Conservation (phyloP, 2,329 filamentous ascomycete species). For the Pseudogymnoascus sp. region DNA sequence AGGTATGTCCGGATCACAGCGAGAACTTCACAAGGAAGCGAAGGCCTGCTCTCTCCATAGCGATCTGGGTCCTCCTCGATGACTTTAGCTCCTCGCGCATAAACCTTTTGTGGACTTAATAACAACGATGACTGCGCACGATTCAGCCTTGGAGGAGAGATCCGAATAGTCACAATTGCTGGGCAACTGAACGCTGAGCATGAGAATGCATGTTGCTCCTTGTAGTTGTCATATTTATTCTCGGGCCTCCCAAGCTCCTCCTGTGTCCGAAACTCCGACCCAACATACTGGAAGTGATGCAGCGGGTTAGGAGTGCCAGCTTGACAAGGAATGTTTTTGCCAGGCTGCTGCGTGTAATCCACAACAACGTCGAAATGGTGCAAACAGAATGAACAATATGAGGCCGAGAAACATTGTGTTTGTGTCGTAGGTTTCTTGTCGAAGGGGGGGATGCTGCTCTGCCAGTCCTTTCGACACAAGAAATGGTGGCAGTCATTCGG, state of each 20-base stretch:
- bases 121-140: conserved; percentile 44
- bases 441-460: conserved; percentile 41
- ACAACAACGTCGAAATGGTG: conserved; percentile 55
- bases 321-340: conserved; percentile 24
- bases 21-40: conserved; percentile 49
- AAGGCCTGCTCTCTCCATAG: conserved; percentile 42
- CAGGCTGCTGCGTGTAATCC: conserved; percentile 41
- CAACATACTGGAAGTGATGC: conserved; percentile 50
- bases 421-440: conserved; percentile 34
- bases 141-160: conserved; percentile 47
- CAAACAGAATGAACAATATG: conserved; percentile 56
- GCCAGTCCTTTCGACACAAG: conserved; percentile 50
- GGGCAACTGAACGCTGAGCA: conserved; percentile 56
- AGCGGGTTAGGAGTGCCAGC: conserved; percentile 46
- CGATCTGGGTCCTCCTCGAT: conserved; percentile 44
- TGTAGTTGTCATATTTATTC: conserved; percentile 24
- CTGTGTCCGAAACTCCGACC: conserved; percentile 35
- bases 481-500: conserved; percentile 50
- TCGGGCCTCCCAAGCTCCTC: conserved; percentile 25
- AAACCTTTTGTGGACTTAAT: conserved; percentile 46
- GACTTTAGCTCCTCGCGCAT: conserved; percentile 46
- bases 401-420: conserved; percentile 50
- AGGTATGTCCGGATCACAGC: conserved; percentile 54
- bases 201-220: conserved; percentile 45
- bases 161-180: conserved; percentile 44